phyloP scores from a whole-genome alignment of 164 flowering plant species.

The Platanus orientalis region DNA sequence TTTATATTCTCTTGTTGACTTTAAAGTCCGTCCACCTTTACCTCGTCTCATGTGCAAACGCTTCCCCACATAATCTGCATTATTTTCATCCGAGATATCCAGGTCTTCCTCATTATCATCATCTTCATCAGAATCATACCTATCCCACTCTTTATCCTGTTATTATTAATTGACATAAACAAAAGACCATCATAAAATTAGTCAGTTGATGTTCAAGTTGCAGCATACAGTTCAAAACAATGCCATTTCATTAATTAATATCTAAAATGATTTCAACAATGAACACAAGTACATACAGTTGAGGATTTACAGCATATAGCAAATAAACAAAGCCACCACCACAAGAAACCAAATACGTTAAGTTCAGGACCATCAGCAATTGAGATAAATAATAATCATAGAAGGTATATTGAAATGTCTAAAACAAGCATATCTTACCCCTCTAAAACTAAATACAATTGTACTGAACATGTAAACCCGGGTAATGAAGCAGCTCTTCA shows the following conservation, averaged over 20 bases:
- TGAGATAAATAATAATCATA: too few species aligned
- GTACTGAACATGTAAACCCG: too few species aligned
- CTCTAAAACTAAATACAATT: too few species aligned
- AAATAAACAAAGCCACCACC: too few species aligned
- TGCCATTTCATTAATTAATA: neutral
- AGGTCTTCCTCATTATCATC: conserved; percentile 57
- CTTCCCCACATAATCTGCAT: conserved; percentile 39
- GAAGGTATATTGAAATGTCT: too few species aligned
- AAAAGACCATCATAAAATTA: conserved; percentile 1
- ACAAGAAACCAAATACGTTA: too few species aligned
- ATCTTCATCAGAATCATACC: conserved; percentile 68
- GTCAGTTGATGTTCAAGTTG: neutral
- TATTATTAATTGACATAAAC: conserved; percentile 11
- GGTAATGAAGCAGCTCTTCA: too few species aligned
- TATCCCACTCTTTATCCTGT: conserved; percentile 75
- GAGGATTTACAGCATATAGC: too few species aligned
- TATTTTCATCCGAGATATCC: conserved; percentile 74
- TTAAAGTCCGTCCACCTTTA: conserved; percentile 41
- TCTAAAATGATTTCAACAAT: neutral
- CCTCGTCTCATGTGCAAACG: conserved; percentile 34
- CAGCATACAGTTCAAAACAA: neutral
- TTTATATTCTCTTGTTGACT: conserved; percentile 43
- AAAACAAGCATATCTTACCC: too few species aligned
- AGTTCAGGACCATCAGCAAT: too few species aligned
- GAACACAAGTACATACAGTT: too few species aligned